Evolutionary conservation across 2,329 filamentous ascomycete genomes (phyloP).

Genomic region (Hymenoscyphus infarciens): DNA sequence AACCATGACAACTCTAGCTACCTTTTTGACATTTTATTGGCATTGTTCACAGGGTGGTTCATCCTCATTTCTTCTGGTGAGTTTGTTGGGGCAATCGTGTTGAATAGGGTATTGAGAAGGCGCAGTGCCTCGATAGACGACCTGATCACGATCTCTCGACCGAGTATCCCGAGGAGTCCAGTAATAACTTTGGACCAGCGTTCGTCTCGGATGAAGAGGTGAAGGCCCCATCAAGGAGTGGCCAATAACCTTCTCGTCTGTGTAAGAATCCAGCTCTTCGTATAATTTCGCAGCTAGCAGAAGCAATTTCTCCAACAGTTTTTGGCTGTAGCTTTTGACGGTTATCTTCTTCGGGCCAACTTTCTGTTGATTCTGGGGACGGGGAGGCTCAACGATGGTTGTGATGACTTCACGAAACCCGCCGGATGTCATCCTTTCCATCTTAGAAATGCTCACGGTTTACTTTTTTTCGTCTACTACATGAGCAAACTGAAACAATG

Average conservation of each 20-base stretch:
- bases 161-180: slow-evolving; percentile 39
- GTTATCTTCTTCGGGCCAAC: background rate
- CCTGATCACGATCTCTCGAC: slow-evolving; percentile 35
- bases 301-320: background rate
- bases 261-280: slow-evolving; percentile 7
- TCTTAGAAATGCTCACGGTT: background rate
- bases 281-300: slow-evolving; percentile 7
- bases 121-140: slow-evolving; percentile 26
- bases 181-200: slow-evolving; percentile 43
- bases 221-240: background rate
- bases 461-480: slow-evolving; percentile 4
- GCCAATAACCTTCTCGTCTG: slow-evolving; percentile 5
- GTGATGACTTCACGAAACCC: background rate
- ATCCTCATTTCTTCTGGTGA: background rate
- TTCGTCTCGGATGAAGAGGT: slow-evolving; percentile 7
- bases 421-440: background rate
- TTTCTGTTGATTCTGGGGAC: background rate
- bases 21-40: slow-evolving; percentile 8
- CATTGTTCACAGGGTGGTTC: slow-evolving; percentile 7
- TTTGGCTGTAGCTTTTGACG: background rate
- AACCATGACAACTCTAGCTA: slow-evolving; percentile 38
- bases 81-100: slow-evolving; percentile 3
- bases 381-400: background rate
- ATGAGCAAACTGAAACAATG: slow-evolving; percentile 13
- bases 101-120: slow-evolving; percentile 7